Conservation (phyloP, 768 basidiomycete genomes). For the Leccinum rimulosum region DNA sequence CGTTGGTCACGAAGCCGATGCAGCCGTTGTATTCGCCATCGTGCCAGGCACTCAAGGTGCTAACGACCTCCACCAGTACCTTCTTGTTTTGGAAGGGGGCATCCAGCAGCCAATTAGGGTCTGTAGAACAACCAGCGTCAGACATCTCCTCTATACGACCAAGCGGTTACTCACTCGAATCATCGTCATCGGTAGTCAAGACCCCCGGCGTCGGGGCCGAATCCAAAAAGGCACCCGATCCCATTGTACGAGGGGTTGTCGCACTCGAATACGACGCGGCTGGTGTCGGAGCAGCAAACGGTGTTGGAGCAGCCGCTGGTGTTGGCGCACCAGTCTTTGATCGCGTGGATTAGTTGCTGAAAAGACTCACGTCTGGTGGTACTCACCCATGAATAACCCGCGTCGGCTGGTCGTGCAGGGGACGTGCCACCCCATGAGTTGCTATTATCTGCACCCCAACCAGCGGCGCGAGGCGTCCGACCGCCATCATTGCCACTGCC, state of each 20-base stretch:
- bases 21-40: conserved; percentile 28
- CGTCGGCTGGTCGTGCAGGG: conserved; percentile 31
- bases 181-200: conserved; percentile 26
- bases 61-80: conserved; percentile 28
- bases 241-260: conserved; percentile 32
- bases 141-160: conserved; percentile 8
- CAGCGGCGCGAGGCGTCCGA: conserved; percentile 50
- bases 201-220: conserved; percentile 34
- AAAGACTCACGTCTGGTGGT: conserved; percentile 23
- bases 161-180: conserved; percentile 22
- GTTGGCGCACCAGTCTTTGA: conserved; percentile 35
- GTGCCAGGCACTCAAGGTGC: conserved; percentile 27
- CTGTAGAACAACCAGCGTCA: conserved; percentile 21
- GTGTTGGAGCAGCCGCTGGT: conserved; percentile 40
- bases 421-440: conserved; percentile 31
- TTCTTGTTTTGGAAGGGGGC: conserved; percentile 27
- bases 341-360: conserved; percentile 8
- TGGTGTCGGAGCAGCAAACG: conserved; percentile 33
- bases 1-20: conserved; percentile 28
- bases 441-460: conserved; percentile 31
- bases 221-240: conserved; percentile 19
- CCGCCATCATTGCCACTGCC: conserved; percentile 38
- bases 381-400: conserved; percentile 35
- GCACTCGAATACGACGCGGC: conserved; percentile 31
- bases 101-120: conserved; percentile 29